Evolutionary conservation across 768 basidiomycete genomes (phyloP).

Genomic region (Boletus fagicola): DNA sequence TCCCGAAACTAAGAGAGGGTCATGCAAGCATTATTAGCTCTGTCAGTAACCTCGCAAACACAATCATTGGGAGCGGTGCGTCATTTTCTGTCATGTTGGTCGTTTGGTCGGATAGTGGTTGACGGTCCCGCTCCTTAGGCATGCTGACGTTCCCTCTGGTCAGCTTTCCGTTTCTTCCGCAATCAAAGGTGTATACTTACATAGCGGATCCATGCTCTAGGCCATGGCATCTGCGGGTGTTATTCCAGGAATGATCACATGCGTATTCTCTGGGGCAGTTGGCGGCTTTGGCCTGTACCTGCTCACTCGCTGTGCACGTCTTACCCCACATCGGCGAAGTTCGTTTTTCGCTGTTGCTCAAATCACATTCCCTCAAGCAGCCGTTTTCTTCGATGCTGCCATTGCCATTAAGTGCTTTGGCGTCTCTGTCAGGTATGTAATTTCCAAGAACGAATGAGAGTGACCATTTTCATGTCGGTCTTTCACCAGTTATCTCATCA

Average conservation of each 20-base stretch:
- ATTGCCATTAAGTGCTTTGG: conserved; percentile 98
- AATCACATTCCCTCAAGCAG: conserved; percentile 86
- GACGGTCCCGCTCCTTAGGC: conserved; percentile 40
- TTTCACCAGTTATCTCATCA: conserved; percentile 72
- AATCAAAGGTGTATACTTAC: background rate
- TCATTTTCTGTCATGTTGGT: conserved; percentile 12
- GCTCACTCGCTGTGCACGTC: conserved; percentile 77
- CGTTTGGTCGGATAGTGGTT: background rate
- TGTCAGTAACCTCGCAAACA: conserved; percentile 81
- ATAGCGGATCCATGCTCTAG: conserved; percentile 36
- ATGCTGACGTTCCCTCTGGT: conserved; percentile 90
- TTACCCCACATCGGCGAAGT: conserved; percentile 68
- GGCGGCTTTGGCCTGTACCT: conserved; percentile 88
- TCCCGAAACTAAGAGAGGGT: conserved; percentile 47
- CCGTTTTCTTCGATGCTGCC: conserved; percentile 88
- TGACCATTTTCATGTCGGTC: background rate
- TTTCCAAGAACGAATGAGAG: background rate
- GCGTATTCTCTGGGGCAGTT: conserved; percentile 72
- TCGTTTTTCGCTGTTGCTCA: conserved; percentile 83
- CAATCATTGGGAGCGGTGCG: conserved; percentile 87
- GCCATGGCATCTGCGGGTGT: conserved; percentile 89
- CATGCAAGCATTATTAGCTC: conserved; percentile 67
- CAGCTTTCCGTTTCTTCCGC: conserved; percentile 13
- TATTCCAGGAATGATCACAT: conserved; percentile 87
- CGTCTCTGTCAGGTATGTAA: conserved; percentile 79